These are phyloP conservation scores for Rickenella mellea DNA, from an alignment of 768 basidiomycete genomes.

Conservation along the genomic window DNA sequence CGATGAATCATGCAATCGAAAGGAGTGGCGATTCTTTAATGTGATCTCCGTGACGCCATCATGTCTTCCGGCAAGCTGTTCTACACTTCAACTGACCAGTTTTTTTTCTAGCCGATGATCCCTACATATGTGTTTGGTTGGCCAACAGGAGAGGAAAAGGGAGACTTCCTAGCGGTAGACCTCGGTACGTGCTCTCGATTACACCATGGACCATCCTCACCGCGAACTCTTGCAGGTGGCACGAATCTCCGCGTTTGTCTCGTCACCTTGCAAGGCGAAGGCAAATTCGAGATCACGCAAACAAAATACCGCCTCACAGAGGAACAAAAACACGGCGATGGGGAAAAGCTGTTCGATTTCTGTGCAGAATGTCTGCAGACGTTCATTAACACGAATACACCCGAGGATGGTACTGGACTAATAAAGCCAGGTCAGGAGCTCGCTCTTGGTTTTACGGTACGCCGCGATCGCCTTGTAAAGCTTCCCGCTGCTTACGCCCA, in stretches of 20 bases:
- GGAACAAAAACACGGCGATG: conserved; percentile 98
- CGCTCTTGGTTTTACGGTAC: conserved; percentile 88
- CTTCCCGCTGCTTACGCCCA: not conserved
- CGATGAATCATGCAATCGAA: too few relatives aligned
- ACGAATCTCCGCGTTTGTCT: conserved; percentile 99
- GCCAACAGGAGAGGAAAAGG: conserved; percentile 83
- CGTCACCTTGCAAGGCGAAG: conserved; percentile 82
- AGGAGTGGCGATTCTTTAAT: too few relatives aligned
- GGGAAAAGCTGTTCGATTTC: conserved; percentile 92
- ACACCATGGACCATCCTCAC: not conserved
- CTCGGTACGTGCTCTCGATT: conserved; percentile 47
- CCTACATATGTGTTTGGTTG: conserved; percentile 96
- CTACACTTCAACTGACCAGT: conserved; percentile 8
- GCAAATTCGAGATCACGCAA: conserved; percentile 97
- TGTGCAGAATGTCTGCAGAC: conserved; percentile 89
- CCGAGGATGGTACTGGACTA: conserved; percentile 12
- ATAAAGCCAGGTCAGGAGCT: conserved; percentile 28
- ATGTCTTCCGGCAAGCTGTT: too few relatives aligned
- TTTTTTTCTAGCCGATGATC: conserved; percentile 75
- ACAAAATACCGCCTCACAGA: conserved; percentile 95
- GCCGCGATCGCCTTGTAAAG: conserved; percentile 20
- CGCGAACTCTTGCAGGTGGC: conserved; percentile 45
- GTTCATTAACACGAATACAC: conserved; percentile 70
- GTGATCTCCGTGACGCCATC: too few relatives aligned
- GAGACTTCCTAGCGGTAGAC: conserved; percentile 85